phyloP scores from a whole-genome alignment of 176 grass and related monocot species.

The Lolium multiflorum region DNA sequence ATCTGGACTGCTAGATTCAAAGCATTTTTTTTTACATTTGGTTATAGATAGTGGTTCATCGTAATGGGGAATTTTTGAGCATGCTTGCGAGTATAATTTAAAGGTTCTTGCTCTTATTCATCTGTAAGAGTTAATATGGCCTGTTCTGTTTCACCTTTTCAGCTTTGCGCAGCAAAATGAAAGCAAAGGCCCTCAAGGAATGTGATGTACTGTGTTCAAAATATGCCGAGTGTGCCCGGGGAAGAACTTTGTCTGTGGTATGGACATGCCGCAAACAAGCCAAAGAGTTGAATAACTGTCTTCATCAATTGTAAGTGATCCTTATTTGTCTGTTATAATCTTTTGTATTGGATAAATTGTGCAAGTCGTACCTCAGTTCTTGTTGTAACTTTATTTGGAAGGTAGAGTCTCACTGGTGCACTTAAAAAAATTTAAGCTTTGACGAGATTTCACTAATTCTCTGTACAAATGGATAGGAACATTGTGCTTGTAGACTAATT shows the following conservation, averaged over 20 bases:
- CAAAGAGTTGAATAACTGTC: constrained; percentile 91
- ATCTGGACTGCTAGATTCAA: background rate
- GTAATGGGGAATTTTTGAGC: background rate
- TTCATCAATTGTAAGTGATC: constrained; percentile 88
- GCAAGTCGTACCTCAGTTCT: background rate
- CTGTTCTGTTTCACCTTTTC: background rate
- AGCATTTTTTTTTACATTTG: background rate
- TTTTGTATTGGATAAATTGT: constrained; percentile 29
- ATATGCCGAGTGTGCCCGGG: constrained; percentile 91
- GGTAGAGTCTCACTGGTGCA: constrained; percentile 17
- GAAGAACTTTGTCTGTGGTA: constrained; percentile 92
- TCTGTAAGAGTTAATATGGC: background rate
- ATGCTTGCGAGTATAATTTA: background rate
- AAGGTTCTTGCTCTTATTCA: background rate
- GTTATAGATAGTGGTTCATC: background rate
- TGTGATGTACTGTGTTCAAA: constrained; percentile 82
- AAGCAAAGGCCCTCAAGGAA: constrained; percentile 86
- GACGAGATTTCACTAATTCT: background rate
- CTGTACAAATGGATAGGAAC: background rate
- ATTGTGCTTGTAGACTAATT: background rate
- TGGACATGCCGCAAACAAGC: constrained; percentile 89
- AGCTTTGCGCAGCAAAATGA: constrained; percentile 99
- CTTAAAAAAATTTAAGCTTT: background rate
- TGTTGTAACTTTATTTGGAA: background rate
- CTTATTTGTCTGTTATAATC: constrained; percentile 13